Evolutionary conservation across 176 grass and related monocot genomes (phyloP), one percentile per base, ranked within the genome.

Genomic region (Tillandsia fasciculata): DNA sequence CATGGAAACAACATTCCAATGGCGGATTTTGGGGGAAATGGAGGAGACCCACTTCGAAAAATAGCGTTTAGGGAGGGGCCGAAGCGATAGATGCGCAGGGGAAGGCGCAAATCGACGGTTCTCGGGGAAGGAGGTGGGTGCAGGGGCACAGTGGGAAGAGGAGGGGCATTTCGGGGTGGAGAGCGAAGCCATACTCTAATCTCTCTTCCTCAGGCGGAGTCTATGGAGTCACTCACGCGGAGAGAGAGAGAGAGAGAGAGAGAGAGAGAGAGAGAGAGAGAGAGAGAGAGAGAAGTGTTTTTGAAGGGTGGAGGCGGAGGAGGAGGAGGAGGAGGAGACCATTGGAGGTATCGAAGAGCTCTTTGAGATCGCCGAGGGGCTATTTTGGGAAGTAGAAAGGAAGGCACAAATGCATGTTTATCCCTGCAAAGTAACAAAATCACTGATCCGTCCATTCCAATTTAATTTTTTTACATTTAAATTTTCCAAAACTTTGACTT

Each of bases 281-380:
- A 3, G 56, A 22, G 56, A n/a, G 56, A 61, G 56, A 61, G 56
- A 61, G 56, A 59, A 59, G 56, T 2, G 56, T 18, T 66, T 53
- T 50, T 73, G 70, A 67, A 59, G 70, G 63, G 33, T 17, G 11
- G 78, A 63, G 17, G 26, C 7, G 14, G 13, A 63, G 17, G 26
- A 10, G 14, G 13, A 63, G 17, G 26, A 10, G 14, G 13, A 22
- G 12, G 18, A 26, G 49, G 48, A 9, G 64, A 83, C 73, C 77
- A 78, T 88, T 68, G 78, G 86, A 78, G 70, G 64, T 78, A 88
- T 88, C 81, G 77, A 80, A 65, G 50, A 49, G 51, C 66, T 81
- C 78, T 81, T 75, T 75, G 81, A 72, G 74, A 81, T 81, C 53
- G 53, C 81, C 70, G 74, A 88, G 27, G 77, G 81, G 2, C 67